Base-by-base conservation (phyloP, 345 rosid species). In the Odontarrhena argentea region DNA sequence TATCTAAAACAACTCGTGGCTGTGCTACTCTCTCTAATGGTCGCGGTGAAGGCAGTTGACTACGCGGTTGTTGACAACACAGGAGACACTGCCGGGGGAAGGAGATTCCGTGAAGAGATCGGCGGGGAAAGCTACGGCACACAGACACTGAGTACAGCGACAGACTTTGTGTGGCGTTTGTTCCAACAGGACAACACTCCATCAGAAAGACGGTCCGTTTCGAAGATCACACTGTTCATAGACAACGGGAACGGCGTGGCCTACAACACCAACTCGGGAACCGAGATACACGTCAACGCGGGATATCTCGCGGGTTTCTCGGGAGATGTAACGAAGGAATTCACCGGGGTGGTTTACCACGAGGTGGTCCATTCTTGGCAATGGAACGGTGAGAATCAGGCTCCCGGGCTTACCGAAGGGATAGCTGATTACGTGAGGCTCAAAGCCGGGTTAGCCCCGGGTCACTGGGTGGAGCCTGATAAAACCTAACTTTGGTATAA, bases 311-410 rank as follows among this genome's bases (percentile, higher is more conserved):
- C 34, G 0, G 43, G 52, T 34, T 34, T 70, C 7, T 24, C 55
- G 2, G 89, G 88, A 0, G 78, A 88, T 24, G 43, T 81, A 1
- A 85, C 26, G 58, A 59, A 36, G n/a, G 91, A 84, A 60, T 74
- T 84, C 47, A 74, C 69, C 0, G 90, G 94, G 3, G 83, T 91
- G 1, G 34, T 88, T 47, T 88, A 91, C 54, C 91, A 88, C 6
- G 96, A 85, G 60, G 85, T 84, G 80, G 67, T 81, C 0, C 91
- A 86, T 38, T 58, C 85, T 9, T 87, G 88, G 96, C 92, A 85
- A 42, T 90, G 95, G 96, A 71, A 70, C 32, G 94, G 96, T 2
- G 78, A 78, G 3, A 80, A 77, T 0, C 76, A 50, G 22, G 55
- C 84, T 24, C 89, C 86, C 0, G 87, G 85, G 3, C 55, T 90